phyloP scores from a whole-genome alignment of 371 early-diverging fungal genomes.

The Saksenaea vasiformis region DNA sequence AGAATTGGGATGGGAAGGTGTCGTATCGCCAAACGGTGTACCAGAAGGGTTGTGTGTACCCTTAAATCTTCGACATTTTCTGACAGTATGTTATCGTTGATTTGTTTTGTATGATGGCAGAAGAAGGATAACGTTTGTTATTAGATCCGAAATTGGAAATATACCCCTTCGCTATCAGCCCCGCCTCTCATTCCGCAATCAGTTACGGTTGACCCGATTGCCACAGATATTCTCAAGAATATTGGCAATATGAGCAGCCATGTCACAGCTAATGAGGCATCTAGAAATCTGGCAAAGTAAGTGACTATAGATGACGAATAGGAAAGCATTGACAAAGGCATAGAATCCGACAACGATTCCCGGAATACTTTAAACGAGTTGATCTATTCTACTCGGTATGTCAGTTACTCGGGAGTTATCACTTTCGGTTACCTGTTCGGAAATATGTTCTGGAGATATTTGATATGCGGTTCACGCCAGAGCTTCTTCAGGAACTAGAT shows the following conservation, averaged over 20 bases:
- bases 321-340: neutral
- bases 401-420: constrained; percentile 67
- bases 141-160: constrained; percentile 68
- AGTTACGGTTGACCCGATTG: constrained; percentile 50
- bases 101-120: neutral
- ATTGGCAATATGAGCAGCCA: constrained; percentile 87
- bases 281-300: constrained; percentile 69
- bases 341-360: constrained; percentile 48
- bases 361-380: constrained; percentile 59
- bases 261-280: constrained; percentile 80
- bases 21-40: constrained; percentile 53
- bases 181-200: constrained; percentile 48
- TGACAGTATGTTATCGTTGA: constrained; percentile 49
- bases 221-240: constrained; percentile 69
- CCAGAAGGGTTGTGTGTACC: constrained; percentile 73
- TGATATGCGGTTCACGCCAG: constrained; percentile 62
- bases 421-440: constrained; percentile 75
- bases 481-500: constrained; percentile 39
- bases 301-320: neutral
- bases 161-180: constrained; percentile 47
- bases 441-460: constrained; percentile 82
- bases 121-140: neutral
- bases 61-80: constrained; percentile 55
- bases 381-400: constrained; percentile 67
- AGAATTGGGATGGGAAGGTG: constrained; percentile 79